Evolutionary conservation across 1,139 yeast genomes (phyloP).

Genomic region (Hansenula lynferdii): DNA sequence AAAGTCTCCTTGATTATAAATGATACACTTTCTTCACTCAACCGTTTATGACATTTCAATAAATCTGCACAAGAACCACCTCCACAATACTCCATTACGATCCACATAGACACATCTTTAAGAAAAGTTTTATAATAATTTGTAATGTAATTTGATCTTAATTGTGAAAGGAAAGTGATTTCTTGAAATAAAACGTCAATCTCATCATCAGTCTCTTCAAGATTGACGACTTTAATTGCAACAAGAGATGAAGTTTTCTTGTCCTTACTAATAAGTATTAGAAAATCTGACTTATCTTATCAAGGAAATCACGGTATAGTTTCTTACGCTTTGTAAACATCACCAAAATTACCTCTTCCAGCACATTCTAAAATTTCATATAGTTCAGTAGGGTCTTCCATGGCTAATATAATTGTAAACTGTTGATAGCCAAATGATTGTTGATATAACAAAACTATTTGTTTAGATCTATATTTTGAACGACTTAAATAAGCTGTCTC

Average conservation of each 20-base stretch:
- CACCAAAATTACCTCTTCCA: conserved; percentile 86
- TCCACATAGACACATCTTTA: conserved; percentile 68
- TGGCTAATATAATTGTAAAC: too few relatives aligned
- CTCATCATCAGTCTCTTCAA: conserved; percentile 74
- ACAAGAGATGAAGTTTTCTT: conserved; percentile 36
- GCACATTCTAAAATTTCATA: conserved; percentile 53
- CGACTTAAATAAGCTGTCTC: too few relatives aligned
- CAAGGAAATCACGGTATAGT: neutral
- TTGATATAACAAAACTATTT: too few relatives aligned
- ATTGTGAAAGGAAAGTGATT: conserved; percentile 62
- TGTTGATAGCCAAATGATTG: too few relatives aligned
- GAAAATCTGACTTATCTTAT: neutral
- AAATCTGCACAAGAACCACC: conserved; percentile 88
- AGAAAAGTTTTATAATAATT: conserved; percentile 60
- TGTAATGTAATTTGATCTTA: conserved; percentile 63
- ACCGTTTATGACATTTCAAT: conserved; percentile 42
- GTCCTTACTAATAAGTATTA: conserved; percentile 16
- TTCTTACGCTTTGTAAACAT: conserved; percentile 61
- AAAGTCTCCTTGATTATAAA: conserved; percentile 57
- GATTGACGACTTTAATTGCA: conserved; percentile 78
- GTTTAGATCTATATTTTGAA: too few relatives aligned
- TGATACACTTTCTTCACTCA: conserved; percentile 56
- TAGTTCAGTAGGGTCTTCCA: conserved; percentile 25
- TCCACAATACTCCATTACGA: conserved; percentile 90
- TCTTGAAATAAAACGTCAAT: conserved; percentile 67